Evolutionary conservation across 2,329 filamentous ascomycete genomes (phyloP).

Genomic region (Celoporthe dispersa): DNA sequence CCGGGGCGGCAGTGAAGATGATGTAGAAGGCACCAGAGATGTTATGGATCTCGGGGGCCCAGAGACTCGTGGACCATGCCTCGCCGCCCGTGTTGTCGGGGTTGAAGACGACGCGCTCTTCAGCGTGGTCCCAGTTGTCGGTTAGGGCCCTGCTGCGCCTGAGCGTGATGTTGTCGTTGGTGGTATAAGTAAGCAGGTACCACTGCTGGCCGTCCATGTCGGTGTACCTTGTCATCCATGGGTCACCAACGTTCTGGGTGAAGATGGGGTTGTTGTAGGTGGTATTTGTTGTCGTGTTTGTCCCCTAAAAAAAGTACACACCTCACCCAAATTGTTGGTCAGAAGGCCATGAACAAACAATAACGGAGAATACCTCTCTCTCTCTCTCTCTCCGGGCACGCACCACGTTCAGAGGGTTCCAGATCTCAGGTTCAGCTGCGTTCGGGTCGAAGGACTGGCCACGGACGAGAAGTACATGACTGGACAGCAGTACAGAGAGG

Average conservation of each 20-base stretch:
- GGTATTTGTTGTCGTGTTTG: slow-evolving; percentile 41
- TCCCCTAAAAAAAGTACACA: slow-evolving; percentile 31
- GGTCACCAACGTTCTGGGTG: slow-evolving; percentile 44
- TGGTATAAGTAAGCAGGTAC: slow-evolving; percentile 47
- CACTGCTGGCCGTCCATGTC: slow-evolving; percentile 39
- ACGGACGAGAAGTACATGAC: slow-evolving; percentile 28
- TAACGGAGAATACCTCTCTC: no score
- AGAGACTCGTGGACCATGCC: slow-evolving; percentile 43
- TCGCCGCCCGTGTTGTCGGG: slow-evolving; percentile 38
- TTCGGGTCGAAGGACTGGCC: slow-evolving; percentile 40
- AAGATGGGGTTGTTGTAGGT: slow-evolving; percentile 47
- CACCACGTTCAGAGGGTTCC: slow-evolving; percentile 38
- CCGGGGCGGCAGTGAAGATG: slow-evolving; percentile 42
- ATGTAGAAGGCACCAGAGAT: slow-evolving; percentile 40
- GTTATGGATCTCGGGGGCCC: slow-evolving; percentile 43
- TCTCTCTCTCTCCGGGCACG: neutral
- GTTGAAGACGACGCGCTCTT: slow-evolving; percentile 43
- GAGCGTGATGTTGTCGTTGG: slow-evolving; percentile 45
- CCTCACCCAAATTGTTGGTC: neutral
- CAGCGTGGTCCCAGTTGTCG: slow-evolving; percentile 46
- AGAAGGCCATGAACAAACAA: neutral
- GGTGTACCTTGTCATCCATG: slow-evolving; percentile 44
- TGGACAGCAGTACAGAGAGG: slow-evolving; percentile 11
- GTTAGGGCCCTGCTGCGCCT: slow-evolving; percentile 42
- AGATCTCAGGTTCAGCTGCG: slow-evolving; percentile 36